Evolutionary conservation across 352 stramenopile species (phyloP).

Genomic region (Pythium biforme): DNA sequence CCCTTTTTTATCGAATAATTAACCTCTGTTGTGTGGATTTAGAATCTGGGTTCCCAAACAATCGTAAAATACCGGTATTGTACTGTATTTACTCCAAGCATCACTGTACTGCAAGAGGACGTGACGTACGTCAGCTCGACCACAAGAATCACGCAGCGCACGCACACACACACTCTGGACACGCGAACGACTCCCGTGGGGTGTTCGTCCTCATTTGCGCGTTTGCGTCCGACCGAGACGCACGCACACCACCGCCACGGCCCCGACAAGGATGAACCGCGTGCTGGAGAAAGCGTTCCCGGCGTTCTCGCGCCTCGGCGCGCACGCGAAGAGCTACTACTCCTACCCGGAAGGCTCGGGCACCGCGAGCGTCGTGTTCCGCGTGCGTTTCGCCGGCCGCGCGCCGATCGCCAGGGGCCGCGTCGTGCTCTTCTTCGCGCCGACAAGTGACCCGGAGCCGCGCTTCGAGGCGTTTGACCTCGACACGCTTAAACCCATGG

Average conservation of each 20-base stretch:
- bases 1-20: too few species aligned
- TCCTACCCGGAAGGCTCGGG: slow-evolving; percentile 54
- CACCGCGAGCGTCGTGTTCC: slow-evolving; percentile 52
- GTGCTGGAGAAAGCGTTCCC: slow-evolving; percentile 69
- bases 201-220: too few species aligned
- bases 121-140: background rate
- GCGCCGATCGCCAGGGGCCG: slow-evolving; percentile 41
- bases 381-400: slow-evolving; percentile 41
- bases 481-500: slow-evolving; percentile 53
- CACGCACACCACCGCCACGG: background rate
- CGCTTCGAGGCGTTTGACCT: slow-evolving; percentile 61
- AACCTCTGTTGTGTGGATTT: too few species aligned
- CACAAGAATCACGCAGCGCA: too few species aligned
- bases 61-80: too few species aligned
- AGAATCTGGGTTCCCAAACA: too few species aligned
- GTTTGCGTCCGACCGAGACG: too few species aligned
- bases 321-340: slow-evolving; percentile 47
- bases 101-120: too few species aligned
- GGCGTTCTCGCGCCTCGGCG: slow-evolving; percentile 46
- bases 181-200: too few species aligned
- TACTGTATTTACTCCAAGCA: too few species aligned
- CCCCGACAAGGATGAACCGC: slow-evolving; percentile 62
- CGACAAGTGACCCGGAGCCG: slow-evolving; percentile 36
- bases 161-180: too few species aligned
- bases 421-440: slow-evolving; percentile 66